Conservation (phyloP, 495 filamentous ascomycete species). For the Hypoxylon crocopeplum region DNA sequence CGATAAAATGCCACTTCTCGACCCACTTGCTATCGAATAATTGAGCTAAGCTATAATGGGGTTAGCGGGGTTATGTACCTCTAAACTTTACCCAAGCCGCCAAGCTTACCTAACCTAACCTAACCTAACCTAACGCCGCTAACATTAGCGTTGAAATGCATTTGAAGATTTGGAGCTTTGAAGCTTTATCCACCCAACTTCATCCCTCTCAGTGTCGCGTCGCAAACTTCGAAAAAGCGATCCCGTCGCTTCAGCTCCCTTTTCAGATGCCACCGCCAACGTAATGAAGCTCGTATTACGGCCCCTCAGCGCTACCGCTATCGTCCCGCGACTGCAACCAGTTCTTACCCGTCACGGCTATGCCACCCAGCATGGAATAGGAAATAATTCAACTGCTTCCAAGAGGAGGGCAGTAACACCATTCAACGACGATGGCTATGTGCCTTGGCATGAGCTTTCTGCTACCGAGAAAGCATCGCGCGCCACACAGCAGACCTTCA, state of each 20-base stretch:
- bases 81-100: neutral
- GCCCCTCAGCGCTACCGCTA: constrained; percentile 23
- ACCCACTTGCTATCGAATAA: constrained; percentile 9
- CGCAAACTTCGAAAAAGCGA: neutral
- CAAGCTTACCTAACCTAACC: neutral
- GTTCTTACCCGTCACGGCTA: constrained; percentile 47
- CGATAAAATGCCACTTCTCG: constrained; percentile 36
- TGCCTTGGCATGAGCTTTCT: constrained; percentile 80
- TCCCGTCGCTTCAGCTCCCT: constrained; percentile 3
- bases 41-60: constrained; percentile 3
- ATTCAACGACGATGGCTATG: constrained; percentile 79
- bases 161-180: constrained; percentile 27
- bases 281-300: constrained; percentile 42
- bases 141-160: no score
- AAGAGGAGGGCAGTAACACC: constrained; percentile 74
- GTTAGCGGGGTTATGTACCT: no score
- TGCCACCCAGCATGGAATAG: constrained; percentile 41
- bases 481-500: constrained; percentile 89
- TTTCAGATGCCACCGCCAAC: constrained; percentile 25
- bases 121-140: no score
- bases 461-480: constrained; percentile 79
- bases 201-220: neutral
- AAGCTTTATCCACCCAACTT: constrained; percentile 3
- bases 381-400: constrained; percentile 26
- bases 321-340: constrained; percentile 27